These are phyloP conservation scores for Globisporangium lucens DNA, from an alignment of 352 stramenopile species.

Conservation along the genomic window DNA sequence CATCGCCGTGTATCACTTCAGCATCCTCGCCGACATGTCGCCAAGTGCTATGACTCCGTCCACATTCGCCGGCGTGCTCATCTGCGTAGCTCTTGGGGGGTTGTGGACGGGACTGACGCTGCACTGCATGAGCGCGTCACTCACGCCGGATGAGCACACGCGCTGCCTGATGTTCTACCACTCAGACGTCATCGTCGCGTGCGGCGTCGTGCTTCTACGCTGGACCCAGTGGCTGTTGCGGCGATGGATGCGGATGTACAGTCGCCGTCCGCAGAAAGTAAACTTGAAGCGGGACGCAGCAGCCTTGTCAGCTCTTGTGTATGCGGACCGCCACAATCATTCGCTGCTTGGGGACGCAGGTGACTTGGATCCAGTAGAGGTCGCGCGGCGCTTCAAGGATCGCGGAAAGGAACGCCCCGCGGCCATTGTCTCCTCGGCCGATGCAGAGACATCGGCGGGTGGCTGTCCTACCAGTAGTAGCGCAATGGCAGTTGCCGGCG, in stretches of 20 bases:
- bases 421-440: neutral
- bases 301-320: neutral
- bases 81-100: neutral
- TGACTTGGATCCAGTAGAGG: constrained; percentile 6
- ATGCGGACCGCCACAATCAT: neutral
- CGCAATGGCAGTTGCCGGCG: neutral
- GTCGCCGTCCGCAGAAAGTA: neutral
- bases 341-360: neutral
- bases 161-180: constrained; percentile 12
- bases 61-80: neutral
- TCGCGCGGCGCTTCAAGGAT: neutral
- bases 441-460: neutral
- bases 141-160: constrained; percentile 13
- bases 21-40: neutral
- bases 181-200: constrained; percentile 11
- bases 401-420: neutral
- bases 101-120: constrained; percentile 15
- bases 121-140: constrained; percentile 11
- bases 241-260: neutral
- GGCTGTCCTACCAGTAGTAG: neutral
- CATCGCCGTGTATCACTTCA: neutral
- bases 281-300: constrained; percentile 2
- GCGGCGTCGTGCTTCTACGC: neutral
- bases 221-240: neutral
- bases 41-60: neutral